Evolutionary conservation across 1,139 yeast genomes (phyloP), one percentile per base, ranked within the genome.

Genomic region (Debaryomyces subglobosus): DNA sequence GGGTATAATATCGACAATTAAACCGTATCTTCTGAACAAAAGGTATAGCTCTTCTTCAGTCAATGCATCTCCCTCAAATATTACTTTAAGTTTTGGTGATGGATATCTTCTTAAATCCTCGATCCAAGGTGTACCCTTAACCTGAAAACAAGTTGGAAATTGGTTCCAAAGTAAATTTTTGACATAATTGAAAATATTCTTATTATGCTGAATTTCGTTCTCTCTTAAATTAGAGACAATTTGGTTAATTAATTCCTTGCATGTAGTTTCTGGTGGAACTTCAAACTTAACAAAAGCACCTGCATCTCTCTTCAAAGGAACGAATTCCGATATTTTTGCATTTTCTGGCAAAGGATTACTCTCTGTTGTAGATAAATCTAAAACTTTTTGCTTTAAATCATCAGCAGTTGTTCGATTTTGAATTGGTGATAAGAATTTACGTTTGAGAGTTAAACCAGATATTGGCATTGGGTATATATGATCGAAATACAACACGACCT

Each of bases 51-150:
- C 90, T 65, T 94, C 98, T 60, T 92, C 97, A 0, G 90, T 81
- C 53, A 92, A 67, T 0, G 85, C 77, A 2, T 71, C 70, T 1
- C 97, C 97, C 53, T 87, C 91, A 61, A 86, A 91, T 34, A 78
- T 77, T 3, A 92, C 84, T 49, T 80, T 78, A 32, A 94, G 67
- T 20, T 77, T 74, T 10, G 76, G 69, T 51, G 86, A 84, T 8
- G 96, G 96, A 54, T 78, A 79, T 54, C 97, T 72, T 56, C 88
- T 79, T 62, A 94, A 74, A 64, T 94, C 99, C 67, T 94, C 98
- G 53, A 94, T 88, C 97, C 98, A 94, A 0, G 99, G 99, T 0
- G 82, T 77, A 50, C 99, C 99, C 56, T 86, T 86, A 1, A 95
- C 98, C 0, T 89, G 84, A 59, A 76, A 86, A 48, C 72, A 87